Conservation (phyloP, 305 asterid genomes). For the Coffea humblotiana region DNA sequence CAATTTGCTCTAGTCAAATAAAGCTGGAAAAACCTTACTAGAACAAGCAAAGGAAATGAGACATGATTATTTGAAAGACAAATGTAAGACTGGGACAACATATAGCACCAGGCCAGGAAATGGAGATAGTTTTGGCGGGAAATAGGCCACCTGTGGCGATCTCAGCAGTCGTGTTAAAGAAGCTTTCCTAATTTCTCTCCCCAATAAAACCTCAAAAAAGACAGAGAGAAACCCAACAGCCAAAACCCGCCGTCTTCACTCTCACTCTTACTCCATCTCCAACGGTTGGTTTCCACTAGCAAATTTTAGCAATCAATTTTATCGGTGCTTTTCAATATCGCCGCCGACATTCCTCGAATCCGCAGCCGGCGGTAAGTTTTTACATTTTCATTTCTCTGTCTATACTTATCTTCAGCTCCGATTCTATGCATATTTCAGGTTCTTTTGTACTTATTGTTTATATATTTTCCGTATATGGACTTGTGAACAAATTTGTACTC, state of each 20-base stretch:
- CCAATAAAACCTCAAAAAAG: background rate
- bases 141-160: background rate
- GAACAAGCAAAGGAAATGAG: no score
- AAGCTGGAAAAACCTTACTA: no score
- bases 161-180: slow-evolving; percentile 12
- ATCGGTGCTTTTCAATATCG: no score
- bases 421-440: background rate
- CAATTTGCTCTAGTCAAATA: no score
- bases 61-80: no score
- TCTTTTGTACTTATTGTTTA: background rate
- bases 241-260: background rate
- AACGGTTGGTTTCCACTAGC: background rate
- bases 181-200: slow-evolving; percentile 2
- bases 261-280: no score
- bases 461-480: background rate
- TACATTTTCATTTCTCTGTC: background rate
- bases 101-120: no score
- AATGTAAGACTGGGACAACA: no score
- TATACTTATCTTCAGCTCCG: background rate
- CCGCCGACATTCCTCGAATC: background rate
- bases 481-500: background rate
- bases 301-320: no score
- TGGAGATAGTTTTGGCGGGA: slow-evolving; percentile 21
- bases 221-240: background rate
- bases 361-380: background rate